Percentiles rank a stretch among this genome's conserved stretches.
phyloP scores from a whole-genome alignment of 306 rosid species.

The Carpinus viminea region DNA sequence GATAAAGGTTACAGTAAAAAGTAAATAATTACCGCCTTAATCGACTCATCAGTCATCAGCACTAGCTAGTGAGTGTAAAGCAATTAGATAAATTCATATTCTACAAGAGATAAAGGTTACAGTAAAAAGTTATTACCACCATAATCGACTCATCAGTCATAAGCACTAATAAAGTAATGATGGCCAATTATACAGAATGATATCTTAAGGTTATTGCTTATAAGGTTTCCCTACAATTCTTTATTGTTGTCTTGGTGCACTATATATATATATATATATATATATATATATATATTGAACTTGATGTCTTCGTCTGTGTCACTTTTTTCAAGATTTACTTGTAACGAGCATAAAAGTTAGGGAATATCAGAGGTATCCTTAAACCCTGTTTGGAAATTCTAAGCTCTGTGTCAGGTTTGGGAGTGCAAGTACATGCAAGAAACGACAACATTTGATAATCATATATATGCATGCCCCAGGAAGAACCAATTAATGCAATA shows the following conservation, averaged over 20 bases:
- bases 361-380: slow-evolving; percentile 37
- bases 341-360: slow-evolving; percentile 29
- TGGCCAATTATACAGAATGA: slow-evolving; percentile 14
- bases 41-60: slow-evolving; percentile 10
- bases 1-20: slow-evolving; percentile 25
- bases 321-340: slow-evolving; percentile 32
- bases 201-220: not conserved
- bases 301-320: not conserved
- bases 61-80: slow-evolving; percentile 14
- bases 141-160: slow-evolving; percentile 14
- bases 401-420: slow-evolving; percentile 49
- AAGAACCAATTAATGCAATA: slow-evolving; percentile 2
- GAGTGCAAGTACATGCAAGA: slow-evolving; percentile 48
- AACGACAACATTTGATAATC: slow-evolving; percentile 44
- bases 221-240: not conserved
- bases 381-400: slow-evolving; percentile 41
- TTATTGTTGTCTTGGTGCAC: not conserved
- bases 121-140: slow-evolving; percentile 27
- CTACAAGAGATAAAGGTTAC: slow-evolving; percentile 5
- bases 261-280: not conserved
- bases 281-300: not conserved
- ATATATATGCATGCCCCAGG: slow-evolving; percentile 21
- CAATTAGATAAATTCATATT: not conserved
- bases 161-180: slow-evolving; percentile 26
- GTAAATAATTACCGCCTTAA: slow-evolving; percentile 16